Conservation (phyloP, 148 eudicot genomes). For the Persicaria maculosa region DNA sequence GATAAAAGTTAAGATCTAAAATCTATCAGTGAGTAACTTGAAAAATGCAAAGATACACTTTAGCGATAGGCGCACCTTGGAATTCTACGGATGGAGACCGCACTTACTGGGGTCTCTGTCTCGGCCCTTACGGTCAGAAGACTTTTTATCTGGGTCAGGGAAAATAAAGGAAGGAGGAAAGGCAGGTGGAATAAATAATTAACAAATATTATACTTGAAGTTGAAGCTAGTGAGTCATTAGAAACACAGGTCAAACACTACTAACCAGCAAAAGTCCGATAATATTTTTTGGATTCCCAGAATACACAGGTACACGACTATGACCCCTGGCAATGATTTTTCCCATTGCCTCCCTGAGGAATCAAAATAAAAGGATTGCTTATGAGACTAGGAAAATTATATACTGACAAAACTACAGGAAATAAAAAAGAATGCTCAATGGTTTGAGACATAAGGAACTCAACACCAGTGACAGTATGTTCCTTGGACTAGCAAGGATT, state of each 20-base stretch:
- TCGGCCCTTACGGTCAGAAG: slow-evolving; percentile 92
- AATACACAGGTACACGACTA: slow-evolving; percentile 89
- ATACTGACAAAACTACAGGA: slow-evolving; percentile 2
- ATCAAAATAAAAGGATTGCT: neutral
- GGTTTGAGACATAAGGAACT: neutral
- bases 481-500: too few relatives aligned
- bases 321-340: slow-evolving; percentile 90
- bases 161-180: neutral
- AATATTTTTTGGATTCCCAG: slow-evolving; percentile 66
- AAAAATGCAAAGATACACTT: neutral
- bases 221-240: neutral
- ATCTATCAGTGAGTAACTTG: neutral
- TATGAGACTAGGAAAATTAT: neutral
- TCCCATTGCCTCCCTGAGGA: slow-evolving; percentile 86
- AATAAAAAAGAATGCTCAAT: neutral
- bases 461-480: neutral
- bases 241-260: slow-evolving; percentile 11
- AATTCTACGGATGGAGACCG: slow-evolving; percentile 82
- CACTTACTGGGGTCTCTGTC: slow-evolving; percentile 85
- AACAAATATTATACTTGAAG: neutral
- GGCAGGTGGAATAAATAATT: neutral
- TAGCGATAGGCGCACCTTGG: slow-evolving; percentile 45
- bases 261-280: slow-evolving; percentile 80
- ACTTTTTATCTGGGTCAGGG: slow-evolving; percentile 58
- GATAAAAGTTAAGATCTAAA: neutral